phyloP scores from a whole-genome alignment of 257 asterid genomes.

The Craterostigma plantagineum region DNA sequence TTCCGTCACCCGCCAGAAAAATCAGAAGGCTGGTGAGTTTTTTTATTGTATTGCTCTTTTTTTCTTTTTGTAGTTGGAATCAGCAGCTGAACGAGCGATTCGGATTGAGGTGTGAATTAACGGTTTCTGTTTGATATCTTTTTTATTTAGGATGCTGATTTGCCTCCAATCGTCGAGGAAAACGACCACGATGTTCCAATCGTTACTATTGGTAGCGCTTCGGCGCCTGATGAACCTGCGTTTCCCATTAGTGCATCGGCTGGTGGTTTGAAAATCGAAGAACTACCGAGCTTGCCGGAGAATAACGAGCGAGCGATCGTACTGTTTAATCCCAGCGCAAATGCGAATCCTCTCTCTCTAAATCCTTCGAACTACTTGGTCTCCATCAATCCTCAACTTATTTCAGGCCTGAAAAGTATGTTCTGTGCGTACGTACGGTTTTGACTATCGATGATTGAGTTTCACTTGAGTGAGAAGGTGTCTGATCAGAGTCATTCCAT shows the following conservation, averaged over 20 bases:
- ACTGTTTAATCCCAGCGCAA: constrained; percentile 31
- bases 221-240: constrained; percentile 3
- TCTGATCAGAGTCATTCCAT: constrained; percentile 4
- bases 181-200: constrained; percentile 26
- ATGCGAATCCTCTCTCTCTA: constrained; percentile 12
- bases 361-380: constrained; percentile 28
- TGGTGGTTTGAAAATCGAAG: constrained; percentile 49
- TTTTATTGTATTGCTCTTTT: too few relatives aligned
- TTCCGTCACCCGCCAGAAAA: constrained; percentile 65
- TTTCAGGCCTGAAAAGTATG: constrained; percentile 43
- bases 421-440: not conserved
- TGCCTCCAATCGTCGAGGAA: constrained; percentile 59
- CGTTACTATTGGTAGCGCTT: constrained; percentile 7
- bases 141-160: constrained; percentile 49
- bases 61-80: too few relatives aligned
- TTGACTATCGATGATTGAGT: not conserved
- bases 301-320: constrained; percentile 69
- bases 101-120: not conserved
- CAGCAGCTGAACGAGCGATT: not conserved
- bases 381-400: constrained; percentile 29
- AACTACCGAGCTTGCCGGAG: constrained; percentile 23
- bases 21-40: constrained; percentile 60
- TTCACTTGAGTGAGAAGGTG: not conserved
- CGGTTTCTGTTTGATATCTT: not conserved
- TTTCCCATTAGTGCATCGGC: constrained; percentile 1